phyloP scores from a whole-genome alignment of 495 filamentous ascomycete species.

The Aspergillus coremiiformis region DNA sequence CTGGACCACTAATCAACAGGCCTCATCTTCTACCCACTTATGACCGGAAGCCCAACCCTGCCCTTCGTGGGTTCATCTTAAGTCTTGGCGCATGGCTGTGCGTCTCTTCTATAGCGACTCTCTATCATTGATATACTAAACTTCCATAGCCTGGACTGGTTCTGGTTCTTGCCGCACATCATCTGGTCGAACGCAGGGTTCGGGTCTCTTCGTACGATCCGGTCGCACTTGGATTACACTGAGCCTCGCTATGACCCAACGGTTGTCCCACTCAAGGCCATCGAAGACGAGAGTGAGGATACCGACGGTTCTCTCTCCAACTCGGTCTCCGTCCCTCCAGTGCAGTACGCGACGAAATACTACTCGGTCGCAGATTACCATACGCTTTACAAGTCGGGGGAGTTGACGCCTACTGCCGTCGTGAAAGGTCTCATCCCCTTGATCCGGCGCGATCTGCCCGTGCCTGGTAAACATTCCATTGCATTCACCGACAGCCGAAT shows the following conservation, averaged over 20 bases:
- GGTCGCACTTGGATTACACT: slow-evolving; percentile 40
- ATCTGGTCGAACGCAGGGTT: slow-evolving; percentile 66
- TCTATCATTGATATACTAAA: no score
- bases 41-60: slow-evolving; percentile 28
- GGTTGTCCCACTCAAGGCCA: slow-evolving; percentile 48
- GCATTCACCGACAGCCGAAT: slow-evolving; percentile 57
- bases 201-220: slow-evolving; percentile 40
- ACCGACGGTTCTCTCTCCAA: neutral
- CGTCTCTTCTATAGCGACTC: slow-evolving; percentile 6
- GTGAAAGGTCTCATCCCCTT: slow-evolving; percentile 59
- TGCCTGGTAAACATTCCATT: slow-evolving; percentile 49
- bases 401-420: slow-evolving; percentile 62
- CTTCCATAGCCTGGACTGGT: slow-evolving; percentile 16
- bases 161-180: slow-evolving; percentile 32
- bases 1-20: no score
- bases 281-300: neutral
- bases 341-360: slow-evolving; percentile 54
- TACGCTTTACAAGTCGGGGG: slow-evolving; percentile 55
- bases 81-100: slow-evolving; percentile 28
- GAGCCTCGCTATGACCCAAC: slow-evolving; percentile 60
- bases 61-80: slow-evolving; percentile 30
- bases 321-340: slow-evolving; percentile 29
- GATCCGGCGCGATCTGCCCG: slow-evolving; percentile 48
- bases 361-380: slow-evolving; percentile 67
- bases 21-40: slow-evolving; percentile 24